These are phyloP conservation scores for Chlorella vulgaris DNA, from an alignment of 139 green algal genomes.

Conservation along the genomic window DNA sequence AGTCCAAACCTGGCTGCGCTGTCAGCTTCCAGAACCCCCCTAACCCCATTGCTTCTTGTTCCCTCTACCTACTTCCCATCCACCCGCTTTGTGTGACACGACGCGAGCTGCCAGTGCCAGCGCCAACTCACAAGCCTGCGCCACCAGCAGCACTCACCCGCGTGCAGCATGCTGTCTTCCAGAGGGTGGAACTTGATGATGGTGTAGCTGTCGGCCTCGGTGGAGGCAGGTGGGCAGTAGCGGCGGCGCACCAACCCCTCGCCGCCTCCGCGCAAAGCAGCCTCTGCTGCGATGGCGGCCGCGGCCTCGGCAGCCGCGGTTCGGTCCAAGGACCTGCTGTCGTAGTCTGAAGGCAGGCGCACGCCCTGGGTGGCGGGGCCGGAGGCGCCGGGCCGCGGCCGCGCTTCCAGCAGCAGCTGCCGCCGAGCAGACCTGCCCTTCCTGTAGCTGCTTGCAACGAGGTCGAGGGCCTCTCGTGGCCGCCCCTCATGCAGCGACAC, in stretches of 20 bases:
- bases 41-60: background rate
- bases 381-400: background rate
- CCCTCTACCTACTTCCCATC: background rate
- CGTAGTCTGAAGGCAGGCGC: constrained; percentile 10
- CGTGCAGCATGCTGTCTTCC: constrained; percentile 16
- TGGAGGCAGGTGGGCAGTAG: constrained; percentile 51
- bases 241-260: constrained; percentile 1
- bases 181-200: constrained; percentile 70
- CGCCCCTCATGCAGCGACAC: constrained; percentile 4
- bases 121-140: background rate
- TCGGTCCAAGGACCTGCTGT: background rate
- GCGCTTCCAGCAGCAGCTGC: constrained; percentile 10
- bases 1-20: background rate
- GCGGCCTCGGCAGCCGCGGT: background rate
- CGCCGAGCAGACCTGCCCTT: constrained; percentile 7
- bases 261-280: background rate
- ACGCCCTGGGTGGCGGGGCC: background rate
- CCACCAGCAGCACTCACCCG: constrained; percentile 2
- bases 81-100: background rate
- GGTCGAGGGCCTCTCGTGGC: constrained; percentile 2
- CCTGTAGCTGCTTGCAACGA: background rate
- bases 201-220: constrained; percentile 57
- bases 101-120: too few species aligned
- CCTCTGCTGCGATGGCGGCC: background rate
- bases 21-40: background rate